Conservation (phyloP, 2,329 filamentous ascomycete species). For the Coleophoma cylindrospora region DNA sequence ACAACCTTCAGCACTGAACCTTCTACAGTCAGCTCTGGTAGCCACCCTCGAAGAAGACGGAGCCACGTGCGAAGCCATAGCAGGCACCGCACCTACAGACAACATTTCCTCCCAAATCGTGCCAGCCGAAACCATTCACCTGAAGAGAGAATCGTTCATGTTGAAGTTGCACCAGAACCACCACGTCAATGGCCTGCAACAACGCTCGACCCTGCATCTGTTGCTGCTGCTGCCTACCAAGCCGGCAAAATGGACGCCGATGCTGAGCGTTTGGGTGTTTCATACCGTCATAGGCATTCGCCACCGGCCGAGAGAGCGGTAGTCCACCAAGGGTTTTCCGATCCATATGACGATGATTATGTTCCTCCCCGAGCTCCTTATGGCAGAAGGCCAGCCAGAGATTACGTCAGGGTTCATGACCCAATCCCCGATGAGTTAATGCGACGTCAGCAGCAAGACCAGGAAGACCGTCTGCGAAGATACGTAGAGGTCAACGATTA, state of each 20-base stretch:
- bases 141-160: conserved; percentile 11
- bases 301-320: too few relatives aligned
- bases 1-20: conserved; percentile 6
- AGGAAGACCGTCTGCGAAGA: too few relatives aligned
- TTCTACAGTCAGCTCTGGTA: conserved; percentile 12
- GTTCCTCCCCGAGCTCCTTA: too few relatives aligned
- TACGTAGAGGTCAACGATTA: too few relatives aligned
- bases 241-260: conserved; percentile 19
- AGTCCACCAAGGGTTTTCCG: not conserved
- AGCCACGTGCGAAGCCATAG: conserved; percentile 14
- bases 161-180: conserved; percentile 5
- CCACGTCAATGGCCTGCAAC: not conserved
- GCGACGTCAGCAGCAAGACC: too few relatives aligned
- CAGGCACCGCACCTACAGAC: conserved; percentile 12
- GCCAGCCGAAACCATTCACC: not conserved
- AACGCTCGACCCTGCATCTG: conserved; percentile 7
- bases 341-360: too few relatives aligned
- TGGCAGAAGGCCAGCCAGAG: too few relatives aligned
- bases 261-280: conserved; percentile 13
- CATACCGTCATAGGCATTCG: too few relatives aligned
- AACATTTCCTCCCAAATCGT: conserved; percentile 6
- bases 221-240: conserved; percentile 17
- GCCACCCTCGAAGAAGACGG: conserved; percentile 5
- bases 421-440: too few relatives aligned
- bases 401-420: too few relatives aligned